A percentile compares a stretch with the other conserved stretches of the same genome.
phyloP scores from a whole-genome alignment of 768 basidiomycete genomes.

The Leccinum aurantiacum region DNA sequence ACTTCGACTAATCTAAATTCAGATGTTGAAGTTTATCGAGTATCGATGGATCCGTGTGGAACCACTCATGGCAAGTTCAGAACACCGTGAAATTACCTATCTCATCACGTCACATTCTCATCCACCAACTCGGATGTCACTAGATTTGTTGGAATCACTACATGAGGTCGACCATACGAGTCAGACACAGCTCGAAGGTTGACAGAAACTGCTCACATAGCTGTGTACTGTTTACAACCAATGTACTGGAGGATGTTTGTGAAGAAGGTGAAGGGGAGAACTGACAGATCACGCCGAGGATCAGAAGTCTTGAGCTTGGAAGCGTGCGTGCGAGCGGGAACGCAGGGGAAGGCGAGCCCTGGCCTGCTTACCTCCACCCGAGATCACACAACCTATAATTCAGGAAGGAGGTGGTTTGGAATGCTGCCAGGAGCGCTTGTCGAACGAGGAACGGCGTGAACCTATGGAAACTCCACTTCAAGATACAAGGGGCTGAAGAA shows the following conservation, averaged over 20 bases:
- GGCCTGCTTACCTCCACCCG: too few species aligned
- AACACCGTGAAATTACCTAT: background rate
- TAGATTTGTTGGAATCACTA: background rate
- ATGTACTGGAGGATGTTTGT: background rate
- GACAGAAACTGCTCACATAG: background rate
- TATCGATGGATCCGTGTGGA: background rate
- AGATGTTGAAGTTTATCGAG: background rate
- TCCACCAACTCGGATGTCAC: background rate
- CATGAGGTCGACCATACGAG: background rate
- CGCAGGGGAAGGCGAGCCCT: too few species aligned
- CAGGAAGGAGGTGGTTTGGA: too few species aligned
- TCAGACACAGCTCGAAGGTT: background rate
- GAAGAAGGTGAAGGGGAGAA: background rate
- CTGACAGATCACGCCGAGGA: background rate
- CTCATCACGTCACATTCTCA: background rate
- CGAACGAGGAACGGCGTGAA: too few species aligned
- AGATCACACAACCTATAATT: too few species aligned
- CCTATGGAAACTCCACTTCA: too few species aligned
- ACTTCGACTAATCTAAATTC: background rate
- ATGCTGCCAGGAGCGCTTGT: too few species aligned
- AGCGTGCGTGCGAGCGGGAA: too few species aligned
- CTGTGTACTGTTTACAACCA: background rate
- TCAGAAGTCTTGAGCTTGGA: too few species aligned
- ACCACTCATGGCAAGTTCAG: background rate
- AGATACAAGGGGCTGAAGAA: too few species aligned